These are phyloP conservation scores for Bruguiera parviflora DNA, from an alignment of 345 rosid genomes.

Conservation along the genomic window DNA sequence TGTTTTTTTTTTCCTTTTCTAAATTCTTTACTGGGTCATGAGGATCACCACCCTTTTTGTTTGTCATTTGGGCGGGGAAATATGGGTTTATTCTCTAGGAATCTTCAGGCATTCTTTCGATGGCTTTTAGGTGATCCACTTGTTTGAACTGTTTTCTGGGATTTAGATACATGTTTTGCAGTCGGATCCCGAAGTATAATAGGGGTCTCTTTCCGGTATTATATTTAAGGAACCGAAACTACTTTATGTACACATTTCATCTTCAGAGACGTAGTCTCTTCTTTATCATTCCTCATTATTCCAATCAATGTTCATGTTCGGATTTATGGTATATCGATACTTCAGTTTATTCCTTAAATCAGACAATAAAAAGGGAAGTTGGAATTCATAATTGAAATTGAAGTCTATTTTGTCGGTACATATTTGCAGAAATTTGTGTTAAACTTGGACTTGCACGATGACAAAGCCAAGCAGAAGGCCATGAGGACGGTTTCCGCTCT, in stretches of 20 bases:
- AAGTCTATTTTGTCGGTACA: neutral
- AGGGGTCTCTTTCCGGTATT: no score
- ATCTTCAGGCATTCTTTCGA: no score
- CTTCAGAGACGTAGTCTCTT: neutral
- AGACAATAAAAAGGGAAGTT: no score
- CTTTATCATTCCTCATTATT: neutral
- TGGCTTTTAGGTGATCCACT: neutral
- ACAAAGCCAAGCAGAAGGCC: constrained; percentile 88
- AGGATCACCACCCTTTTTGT: constrained; percentile 17
- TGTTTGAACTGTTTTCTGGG: neutral
- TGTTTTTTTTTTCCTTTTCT: neutral
- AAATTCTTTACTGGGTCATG: constrained; percentile 7
- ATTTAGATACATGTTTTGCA: neutral
- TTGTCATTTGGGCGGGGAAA: no score
- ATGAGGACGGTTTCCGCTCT: constrained; percentile 79
- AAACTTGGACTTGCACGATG: constrained; percentile 71
- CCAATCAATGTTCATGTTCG: neutral
- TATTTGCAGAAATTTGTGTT: constrained; percentile 70
- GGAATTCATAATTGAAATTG: no score
- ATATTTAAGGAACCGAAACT: no score
- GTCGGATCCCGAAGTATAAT: no score
- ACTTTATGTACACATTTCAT: neutral
- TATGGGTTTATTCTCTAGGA: no score
- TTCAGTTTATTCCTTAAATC: no score
- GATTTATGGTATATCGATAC: neutral